Base-by-base conservation (phyloP, 768 basidiomycete species). In the Trametes cubensis region DNA sequence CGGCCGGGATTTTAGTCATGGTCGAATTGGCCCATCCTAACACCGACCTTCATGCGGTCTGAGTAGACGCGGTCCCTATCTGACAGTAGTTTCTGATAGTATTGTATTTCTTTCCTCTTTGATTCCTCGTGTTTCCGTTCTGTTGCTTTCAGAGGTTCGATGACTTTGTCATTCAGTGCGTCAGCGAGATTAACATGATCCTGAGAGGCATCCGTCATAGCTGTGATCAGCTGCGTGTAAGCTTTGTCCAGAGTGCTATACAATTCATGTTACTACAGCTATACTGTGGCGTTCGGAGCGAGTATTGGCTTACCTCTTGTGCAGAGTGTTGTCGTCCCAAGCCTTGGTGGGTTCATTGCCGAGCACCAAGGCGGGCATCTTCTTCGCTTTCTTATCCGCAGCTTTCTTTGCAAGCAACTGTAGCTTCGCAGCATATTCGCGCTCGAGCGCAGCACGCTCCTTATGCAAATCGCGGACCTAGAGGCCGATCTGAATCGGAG, bases 351-450 rank as follows among this genome's bases (percentile, higher is more conserved):
- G 89, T 48, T 85, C 85, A 25, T 80, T 80, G 39, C 91, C 92
- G 11, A 92, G 73, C 8, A 89, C 83, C 23, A 88, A 75, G 10
- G 74, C 69, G 0, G 77, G 69, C 60, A 83, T 82, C 58, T 79
- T 79, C 74, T 83, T 90, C 47, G 74, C 75, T 73, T 88, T 90
- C 81, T 85, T 90, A 46, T 94, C 92, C 11, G 78, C 74, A 1
- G 86, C 85, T 70, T 86, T 92, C 72, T 82, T 86, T 8, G 80
- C 80, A 34, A 94, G 73, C 17, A 78, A 73, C 69, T 88, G 86
- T 11, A 94, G 78, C 70, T 89, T 92, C 25, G 74, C 71, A 0
- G 90, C 89, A 70, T 92, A 94, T 71, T 94, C 92, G 54, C 87
- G 84, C 73, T 94, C 92, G 13, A 94, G 76, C 7, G 78, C 80